Conservation (phyloP, 2,329 filamentous ascomycete genomes). For the Epichloe aotearoae region DNA sequence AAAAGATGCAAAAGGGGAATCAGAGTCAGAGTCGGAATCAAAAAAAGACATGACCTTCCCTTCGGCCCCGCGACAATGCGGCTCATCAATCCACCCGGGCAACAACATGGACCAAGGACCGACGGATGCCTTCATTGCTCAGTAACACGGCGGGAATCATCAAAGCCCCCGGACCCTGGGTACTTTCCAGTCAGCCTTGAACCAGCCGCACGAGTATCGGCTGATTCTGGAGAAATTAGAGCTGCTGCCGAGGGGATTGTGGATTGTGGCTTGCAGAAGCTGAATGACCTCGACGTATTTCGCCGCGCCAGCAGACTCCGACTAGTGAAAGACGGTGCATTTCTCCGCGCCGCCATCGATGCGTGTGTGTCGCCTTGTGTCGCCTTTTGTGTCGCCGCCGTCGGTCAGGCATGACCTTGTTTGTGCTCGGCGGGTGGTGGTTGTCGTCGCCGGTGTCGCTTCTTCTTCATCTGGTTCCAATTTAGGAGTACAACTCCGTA, state of each 20-base stretch:
- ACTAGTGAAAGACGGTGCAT: not conserved
- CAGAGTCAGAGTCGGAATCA: not conserved
- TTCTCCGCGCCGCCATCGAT: not conserved
- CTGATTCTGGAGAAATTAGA: not conserved
- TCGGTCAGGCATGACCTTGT: not conserved
- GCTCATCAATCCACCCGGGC: no score
- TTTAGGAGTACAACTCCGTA: no score
- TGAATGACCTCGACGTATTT: constrained; percentile 13
- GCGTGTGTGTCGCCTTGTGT: not conserved
- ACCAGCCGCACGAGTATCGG: constrained; percentile 10
- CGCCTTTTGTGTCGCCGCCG: not conserved
- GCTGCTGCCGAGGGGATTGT: not conserved
- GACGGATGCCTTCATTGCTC: not conserved
- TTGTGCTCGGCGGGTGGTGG: no score
- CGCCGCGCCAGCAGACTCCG: not conserved
- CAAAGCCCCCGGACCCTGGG: not conserved
- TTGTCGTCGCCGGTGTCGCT: no score
- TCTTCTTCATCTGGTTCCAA: no score
- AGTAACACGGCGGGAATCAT: not conserved
- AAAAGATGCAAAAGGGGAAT: not conserved
- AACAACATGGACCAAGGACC: not conserved
- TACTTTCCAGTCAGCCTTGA: not conserved
- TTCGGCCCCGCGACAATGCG: no score
- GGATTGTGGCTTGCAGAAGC: constrained; percentile 22
- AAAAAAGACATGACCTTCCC: not conserved